Evolutionary conservation across 1,284 basidiomycete species (phyloP).

Genomic region (Heterobasidion occidentale): DNA sequence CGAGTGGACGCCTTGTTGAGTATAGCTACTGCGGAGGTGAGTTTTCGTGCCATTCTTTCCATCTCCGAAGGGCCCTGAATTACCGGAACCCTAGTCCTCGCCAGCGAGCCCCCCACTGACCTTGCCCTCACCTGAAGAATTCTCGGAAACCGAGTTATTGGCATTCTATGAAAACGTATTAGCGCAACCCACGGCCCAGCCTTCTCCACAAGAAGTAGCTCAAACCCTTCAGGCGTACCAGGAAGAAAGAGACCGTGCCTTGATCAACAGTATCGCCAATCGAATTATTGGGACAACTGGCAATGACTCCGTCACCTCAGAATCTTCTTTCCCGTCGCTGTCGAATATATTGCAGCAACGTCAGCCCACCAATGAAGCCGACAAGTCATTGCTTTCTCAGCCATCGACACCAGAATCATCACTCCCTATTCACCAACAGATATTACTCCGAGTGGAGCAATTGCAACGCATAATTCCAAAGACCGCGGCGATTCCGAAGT

Average conservation of each 20-base stretch:
- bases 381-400: background rate
- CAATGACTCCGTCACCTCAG: background rate
- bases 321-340: background rate
- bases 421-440: background rate
- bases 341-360: background rate
- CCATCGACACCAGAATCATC: background rate
- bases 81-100: no score
- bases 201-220: background rate
- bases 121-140: background rate
- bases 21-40: conserved; percentile 15
- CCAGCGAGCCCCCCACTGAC: background rate
- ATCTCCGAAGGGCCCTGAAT: no score
- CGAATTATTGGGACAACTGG: background rate
- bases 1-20: conserved; percentile 31
- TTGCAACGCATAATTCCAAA: conserved; percentile 4
- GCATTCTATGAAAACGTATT: conserved; percentile 15
- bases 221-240: background rate
- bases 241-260: conserved; percentile 1
- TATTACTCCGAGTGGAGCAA: background rate
- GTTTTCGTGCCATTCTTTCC: background rate
- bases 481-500: background rate
- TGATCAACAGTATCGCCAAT: conserved; percentile 6
- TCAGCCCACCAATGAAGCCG: background rate
- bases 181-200: background rate
- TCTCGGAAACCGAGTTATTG: conserved; percentile 9